Evolutionary conservation across 2,329 filamentous ascomycete species (phyloP).

Genomic region (Daldinia sp.): DNA sequence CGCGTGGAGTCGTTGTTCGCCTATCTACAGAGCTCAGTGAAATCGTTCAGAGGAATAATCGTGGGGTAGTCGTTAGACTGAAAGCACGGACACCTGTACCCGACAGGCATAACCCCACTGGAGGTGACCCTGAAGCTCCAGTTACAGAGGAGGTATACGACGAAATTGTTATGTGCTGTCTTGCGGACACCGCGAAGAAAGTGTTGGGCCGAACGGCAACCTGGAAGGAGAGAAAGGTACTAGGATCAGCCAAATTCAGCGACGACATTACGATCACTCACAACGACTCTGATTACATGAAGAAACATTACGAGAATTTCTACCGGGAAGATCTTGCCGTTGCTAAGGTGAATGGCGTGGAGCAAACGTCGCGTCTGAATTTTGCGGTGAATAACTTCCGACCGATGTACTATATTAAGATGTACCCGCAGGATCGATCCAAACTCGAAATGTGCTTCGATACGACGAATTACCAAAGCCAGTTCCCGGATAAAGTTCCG

Average conservation of each 20-base stretch:
- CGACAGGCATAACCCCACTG: constrained; percentile 46
- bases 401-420: constrained; percentile 67
- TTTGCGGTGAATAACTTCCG: constrained; percentile 54
- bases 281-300: constrained; percentile 70
- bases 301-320: constrained; percentile 72
- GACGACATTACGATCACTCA: constrained; percentile 78
- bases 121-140: constrained; percentile 44
- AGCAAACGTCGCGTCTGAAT: constrained; percentile 52
- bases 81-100: constrained; percentile 49
- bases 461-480: constrained; percentile 65
- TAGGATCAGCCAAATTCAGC: constrained; percentile 74
- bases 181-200: constrained; percentile 70
- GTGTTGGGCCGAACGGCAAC: constrained; percentile 66
- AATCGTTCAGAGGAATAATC: constrained; percentile 57
- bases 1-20: constrained; percentile 59
- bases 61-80: constrained; percentile 58
- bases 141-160: constrained; percentile 68
- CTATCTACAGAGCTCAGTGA: constrained; percentile 62
- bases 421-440: constrained; percentile 59
- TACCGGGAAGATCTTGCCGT: constrained; percentile 58
- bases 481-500: constrained; percentile 62
- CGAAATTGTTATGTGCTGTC: constrained; percentile 71
- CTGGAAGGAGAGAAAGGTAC: constrained; percentile 69
- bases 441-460: constrained; percentile 63
- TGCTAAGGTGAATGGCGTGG: constrained; percentile 39